phyloP scores from a whole-genome alignment of 2,329 filamentous ascomycete genomes.

The Cordyceps fumosorosea region DNA sequence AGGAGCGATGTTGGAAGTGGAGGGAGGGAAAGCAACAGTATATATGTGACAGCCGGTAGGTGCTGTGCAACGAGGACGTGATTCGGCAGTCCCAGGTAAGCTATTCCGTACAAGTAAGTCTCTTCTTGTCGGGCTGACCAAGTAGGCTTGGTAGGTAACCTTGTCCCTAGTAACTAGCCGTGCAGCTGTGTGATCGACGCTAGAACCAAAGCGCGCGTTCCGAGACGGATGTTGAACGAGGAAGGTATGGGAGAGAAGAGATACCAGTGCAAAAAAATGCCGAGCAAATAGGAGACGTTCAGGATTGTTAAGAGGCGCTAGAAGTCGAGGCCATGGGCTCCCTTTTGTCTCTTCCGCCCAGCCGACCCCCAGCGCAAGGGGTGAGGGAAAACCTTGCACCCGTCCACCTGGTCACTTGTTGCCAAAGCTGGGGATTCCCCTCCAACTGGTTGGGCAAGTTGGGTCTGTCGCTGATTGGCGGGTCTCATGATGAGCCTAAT shows the following conservation, averaged over 20 bases:
- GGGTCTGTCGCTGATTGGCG: constrained; percentile 3
- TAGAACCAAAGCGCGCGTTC: constrained; percentile 10
- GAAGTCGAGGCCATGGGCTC: not conserved
- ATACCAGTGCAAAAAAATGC: constrained; percentile 13
- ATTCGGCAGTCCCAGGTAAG: not conserved
- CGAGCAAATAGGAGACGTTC: constrained; percentile 12
- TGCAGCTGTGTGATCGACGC: constrained; percentile 12
- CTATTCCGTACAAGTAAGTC: not conserved
- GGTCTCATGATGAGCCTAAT: not conserved
- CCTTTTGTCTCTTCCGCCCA: constrained; percentile 1
- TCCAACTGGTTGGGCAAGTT: not conserved
- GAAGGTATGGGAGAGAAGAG: constrained; percentile 10
- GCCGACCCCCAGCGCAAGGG: not conserved
- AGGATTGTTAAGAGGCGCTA: constrained; percentile 8
- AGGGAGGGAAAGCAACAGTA: constrained; percentile 4
- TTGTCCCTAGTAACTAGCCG: not conserved
- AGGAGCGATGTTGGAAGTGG: not conserved
- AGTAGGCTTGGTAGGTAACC: not conserved
- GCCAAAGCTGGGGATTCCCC: constrained; percentile 8
- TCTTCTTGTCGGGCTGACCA: not conserved
- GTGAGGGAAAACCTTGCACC: constrained; percentile 6
- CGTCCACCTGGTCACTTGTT: not conserved
- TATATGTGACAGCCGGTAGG: not conserved
- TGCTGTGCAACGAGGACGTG: constrained; percentile 1
- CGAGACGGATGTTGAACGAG: not conserved